Base-by-base conservation (phyloP, 2,329 filamentous ascomycete species). In the Trichoderma sp. region DNA sequence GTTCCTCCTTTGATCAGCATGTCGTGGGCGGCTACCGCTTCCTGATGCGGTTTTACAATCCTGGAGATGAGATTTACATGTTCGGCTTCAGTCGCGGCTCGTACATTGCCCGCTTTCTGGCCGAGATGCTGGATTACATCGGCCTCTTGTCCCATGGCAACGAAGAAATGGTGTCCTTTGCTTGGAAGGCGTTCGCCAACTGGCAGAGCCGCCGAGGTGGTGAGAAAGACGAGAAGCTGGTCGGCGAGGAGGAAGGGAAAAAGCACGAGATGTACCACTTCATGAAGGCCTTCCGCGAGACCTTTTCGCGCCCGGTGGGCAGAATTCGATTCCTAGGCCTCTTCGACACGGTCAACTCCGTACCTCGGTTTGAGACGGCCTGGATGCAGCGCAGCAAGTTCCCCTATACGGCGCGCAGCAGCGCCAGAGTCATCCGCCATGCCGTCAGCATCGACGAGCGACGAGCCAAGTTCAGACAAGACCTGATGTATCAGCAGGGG, bases 91-190 rank as follows among this genome's bases (percentile, higher is more conserved):
- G 86, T 50, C 84, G 90, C 21, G 90, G 90, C 19, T 84, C 89
- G 1, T 92, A 92, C 71, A 89, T 90, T 50, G 90, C 89, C 0
- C 85, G 89, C 3, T 92, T 92, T 71, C 78, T 92, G 0, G 90
- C 91, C 0, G 91, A 95, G 72, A 94, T 94, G 91, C 82, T 95
- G 7, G 91, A 95, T 71, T 88, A 91, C 69, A 88, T 95, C 63
- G 92, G 92, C 1, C 81, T 96, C 0, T 81, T 96, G 15, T 89
- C 88, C 14, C 88, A 90, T 59, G 91, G 92, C 12, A 96, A 96
- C 70, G 90, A 96, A 72, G 92, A 95, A 70, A 89, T 95, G 87
- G 87, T 92, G 59, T 82, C 84, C 4, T 96, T 96, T 73, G 91
- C 90, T 0, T 95, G 91, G 91, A 93, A 90, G 74, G 88, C 89